Evolutionary conservation across 139 green algal genomes (phyloP).

Genomic region (Zygnema circumcarinatum): DNA sequence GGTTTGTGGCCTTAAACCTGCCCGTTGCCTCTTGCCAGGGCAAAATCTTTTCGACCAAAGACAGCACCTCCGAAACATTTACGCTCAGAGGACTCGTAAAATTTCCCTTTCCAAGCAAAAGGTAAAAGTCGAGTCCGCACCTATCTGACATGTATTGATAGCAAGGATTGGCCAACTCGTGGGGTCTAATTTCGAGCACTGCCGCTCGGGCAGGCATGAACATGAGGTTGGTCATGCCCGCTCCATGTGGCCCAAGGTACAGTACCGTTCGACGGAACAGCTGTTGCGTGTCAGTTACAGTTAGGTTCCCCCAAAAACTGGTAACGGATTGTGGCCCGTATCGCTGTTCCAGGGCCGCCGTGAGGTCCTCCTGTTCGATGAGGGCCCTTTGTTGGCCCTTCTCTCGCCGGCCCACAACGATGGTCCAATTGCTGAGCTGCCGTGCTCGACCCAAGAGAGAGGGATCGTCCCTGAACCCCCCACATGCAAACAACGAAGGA

Average conservation of each 20-base stretch:
- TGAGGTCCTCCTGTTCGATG: not conserved
- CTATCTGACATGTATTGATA: conserved; percentile 40
- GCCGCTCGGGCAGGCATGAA: not conserved
- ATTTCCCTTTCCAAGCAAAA: conserved; percentile 15
- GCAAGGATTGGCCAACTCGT: conserved; percentile 25
- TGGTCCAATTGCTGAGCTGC: not conserved
- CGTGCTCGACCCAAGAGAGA: not conserved
- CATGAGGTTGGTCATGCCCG: conserved; percentile 14
- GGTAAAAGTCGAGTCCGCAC: conserved; percentile 33
- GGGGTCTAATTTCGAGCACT: not conserved
- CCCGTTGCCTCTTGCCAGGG: not conserved
- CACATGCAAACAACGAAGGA: too few species aligned
- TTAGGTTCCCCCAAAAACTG: conserved; percentile 13
- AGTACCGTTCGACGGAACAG: not conserved
- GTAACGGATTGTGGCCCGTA: not conserved
- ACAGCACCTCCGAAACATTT: not conserved
- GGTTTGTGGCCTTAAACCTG: not conserved
- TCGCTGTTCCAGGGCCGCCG: not conserved
- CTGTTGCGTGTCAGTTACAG: not conserved
- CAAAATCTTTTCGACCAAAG: not conserved
- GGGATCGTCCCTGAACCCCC: not conserved
- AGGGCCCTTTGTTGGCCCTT: not conserved
- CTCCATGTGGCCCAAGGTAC: not conserved
- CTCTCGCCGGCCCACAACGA: not conserved
- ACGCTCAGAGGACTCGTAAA: not conserved